phyloP scores from a whole-genome alignment of 1,139 yeast species.

The Arxiozyma telluris region DNA sequence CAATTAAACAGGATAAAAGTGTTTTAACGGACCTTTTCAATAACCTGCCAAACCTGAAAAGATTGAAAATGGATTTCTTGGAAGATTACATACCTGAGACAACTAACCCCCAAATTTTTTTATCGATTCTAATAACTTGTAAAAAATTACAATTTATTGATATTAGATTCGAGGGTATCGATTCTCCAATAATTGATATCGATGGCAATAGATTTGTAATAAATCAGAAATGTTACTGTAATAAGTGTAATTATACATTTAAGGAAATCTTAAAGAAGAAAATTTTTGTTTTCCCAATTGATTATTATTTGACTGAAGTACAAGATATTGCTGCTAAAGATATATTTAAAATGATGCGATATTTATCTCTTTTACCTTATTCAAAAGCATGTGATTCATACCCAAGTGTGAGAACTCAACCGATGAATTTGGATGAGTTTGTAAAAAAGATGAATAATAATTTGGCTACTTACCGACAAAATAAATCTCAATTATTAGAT shows the following conservation, averaged over 20 bases:
- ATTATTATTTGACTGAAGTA: constrained; percentile 24
- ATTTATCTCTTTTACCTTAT: constrained; percentile 32
- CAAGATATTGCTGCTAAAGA: constrained; percentile 30
- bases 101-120: constrained; percentile 28
- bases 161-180: constrained; percentile 32
- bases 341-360: constrained; percentile 31
- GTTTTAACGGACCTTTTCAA: constrained; percentile 28
- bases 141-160: constrained; percentile 33
- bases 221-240: constrained; percentile 31
- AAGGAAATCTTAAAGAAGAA: constrained; percentile 28
- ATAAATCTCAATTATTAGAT: constrained; percentile 18
- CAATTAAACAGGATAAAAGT: constrained; percentile 31
- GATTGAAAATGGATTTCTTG: constrained; percentile 35
- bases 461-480: constrained; percentile 20
- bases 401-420: constrained; percentile 36
- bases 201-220: constrained; percentile 21
- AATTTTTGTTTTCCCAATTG: constrained; percentile 27
- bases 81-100: constrained; percentile 31
- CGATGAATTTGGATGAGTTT: constrained; percentile 31
- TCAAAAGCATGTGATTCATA: constrained; percentile 36
- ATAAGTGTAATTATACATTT: constrained; percentile 25
- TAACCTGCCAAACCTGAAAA: constrained; percentile 27
- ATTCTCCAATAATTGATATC: constrained; percentile 27
- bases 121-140: constrained; percentile 29
- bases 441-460: constrained; percentile 29